Percentiles rank a stretch among this genome's conserved stretches.
phyloP scores from a whole-genome alignment of 768 basidiomycete genomes.

The Myochromella boudieri region DNA sequence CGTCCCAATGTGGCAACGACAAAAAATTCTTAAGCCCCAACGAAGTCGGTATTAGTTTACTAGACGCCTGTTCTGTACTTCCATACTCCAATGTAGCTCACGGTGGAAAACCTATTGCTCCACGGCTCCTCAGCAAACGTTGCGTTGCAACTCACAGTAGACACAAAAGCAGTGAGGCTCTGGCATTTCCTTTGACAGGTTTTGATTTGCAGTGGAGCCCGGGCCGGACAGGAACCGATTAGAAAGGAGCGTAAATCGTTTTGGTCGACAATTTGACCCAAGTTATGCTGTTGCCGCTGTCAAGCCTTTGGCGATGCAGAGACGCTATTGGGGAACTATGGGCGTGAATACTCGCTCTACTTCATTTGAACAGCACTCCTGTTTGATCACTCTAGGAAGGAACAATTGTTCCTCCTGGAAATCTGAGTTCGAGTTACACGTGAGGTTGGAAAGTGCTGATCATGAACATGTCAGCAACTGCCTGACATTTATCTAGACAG shows the following conservation, averaged over 20 bases:
- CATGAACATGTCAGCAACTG: neutral
- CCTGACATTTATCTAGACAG: neutral
- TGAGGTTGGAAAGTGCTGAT: neutral
- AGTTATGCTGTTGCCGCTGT: neutral
- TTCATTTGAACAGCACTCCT: neutral
- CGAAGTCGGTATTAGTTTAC: constrained; percentile 1
- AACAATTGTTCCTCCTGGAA: neutral
- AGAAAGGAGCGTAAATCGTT: neutral
- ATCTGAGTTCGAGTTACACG: neutral
- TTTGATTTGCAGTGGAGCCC: constrained; percentile 10
- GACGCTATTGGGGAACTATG: neutral
- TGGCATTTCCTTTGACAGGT: constrained; percentile 8
- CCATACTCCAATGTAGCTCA: too few relatives aligned
- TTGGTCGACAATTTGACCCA: neutral
- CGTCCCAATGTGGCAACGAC: constrained; percentile 14
- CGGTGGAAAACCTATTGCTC: too few relatives aligned
- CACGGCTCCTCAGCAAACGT: too few relatives aligned
- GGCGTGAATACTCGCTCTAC: neutral
- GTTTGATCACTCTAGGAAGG: constrained; percentile 1
- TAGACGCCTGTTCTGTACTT: too few relatives aligned
- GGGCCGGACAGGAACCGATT: constrained; percentile 11
- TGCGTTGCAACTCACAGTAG: too few relatives aligned
- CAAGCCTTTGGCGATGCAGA: constrained; percentile 3
- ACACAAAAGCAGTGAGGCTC: neutral
- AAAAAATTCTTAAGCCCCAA: neutral